A percentile compares a stretch with the other conserved stretches of the same genome.
phyloP scores from a whole-genome alignment of 1,284 basidiomycete genomes.

The Ganoderma lingzhi region DNA sequence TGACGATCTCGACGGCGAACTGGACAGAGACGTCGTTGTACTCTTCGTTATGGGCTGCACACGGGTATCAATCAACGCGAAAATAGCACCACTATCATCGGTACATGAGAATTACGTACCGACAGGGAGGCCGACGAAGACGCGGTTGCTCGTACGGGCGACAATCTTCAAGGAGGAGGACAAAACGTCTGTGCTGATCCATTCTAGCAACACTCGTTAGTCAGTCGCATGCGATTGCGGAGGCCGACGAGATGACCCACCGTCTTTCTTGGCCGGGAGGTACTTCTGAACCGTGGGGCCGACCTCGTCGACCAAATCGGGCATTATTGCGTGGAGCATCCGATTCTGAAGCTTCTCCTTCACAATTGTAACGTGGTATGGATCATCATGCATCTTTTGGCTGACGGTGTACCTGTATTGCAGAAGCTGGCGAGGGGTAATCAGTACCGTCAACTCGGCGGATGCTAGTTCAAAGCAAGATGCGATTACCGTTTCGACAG shows the following conservation, averaged over 20 bases:
- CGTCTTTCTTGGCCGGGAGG: slow-evolving; percentile 31
- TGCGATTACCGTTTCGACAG: slow-evolving; percentile 36
- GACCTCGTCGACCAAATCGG: slow-evolving; percentile 45
- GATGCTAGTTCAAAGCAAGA: neutral
- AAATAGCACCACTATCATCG: neutral
- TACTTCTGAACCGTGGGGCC: slow-evolving; percentile 37
- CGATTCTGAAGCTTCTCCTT: slow-evolving; percentile 40
- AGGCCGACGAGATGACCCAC: slow-evolving; percentile 12
- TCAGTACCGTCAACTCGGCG: no score
- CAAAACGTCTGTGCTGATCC: slow-evolving; percentile 29
- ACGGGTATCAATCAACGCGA: neutral
- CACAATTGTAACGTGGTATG: slow-evolving; percentile 40
- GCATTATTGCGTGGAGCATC: slow-evolving; percentile 37
- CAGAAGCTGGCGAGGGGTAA: slow-evolving; percentile 26
- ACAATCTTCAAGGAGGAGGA: slow-evolving; percentile 33
- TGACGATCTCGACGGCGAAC: slow-evolving; percentile 48
- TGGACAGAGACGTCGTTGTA: slow-evolving; percentile 47
- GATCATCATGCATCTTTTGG: slow-evolving; percentile 33
- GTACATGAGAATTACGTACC: slow-evolving; percentile 27
- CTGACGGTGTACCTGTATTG: slow-evolving; percentile 41
- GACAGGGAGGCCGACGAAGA: slow-evolving; percentile 40
- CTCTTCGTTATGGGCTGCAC: slow-evolving; percentile 45
- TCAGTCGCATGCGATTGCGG: neutral
- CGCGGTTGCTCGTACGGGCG: slow-evolving; percentile 36
- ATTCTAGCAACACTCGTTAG: slow-evolving; percentile 25